Base-by-base conservation (phyloP, 495 filamentous ascomycete species). In the Aspergillus indologenus region DNA sequence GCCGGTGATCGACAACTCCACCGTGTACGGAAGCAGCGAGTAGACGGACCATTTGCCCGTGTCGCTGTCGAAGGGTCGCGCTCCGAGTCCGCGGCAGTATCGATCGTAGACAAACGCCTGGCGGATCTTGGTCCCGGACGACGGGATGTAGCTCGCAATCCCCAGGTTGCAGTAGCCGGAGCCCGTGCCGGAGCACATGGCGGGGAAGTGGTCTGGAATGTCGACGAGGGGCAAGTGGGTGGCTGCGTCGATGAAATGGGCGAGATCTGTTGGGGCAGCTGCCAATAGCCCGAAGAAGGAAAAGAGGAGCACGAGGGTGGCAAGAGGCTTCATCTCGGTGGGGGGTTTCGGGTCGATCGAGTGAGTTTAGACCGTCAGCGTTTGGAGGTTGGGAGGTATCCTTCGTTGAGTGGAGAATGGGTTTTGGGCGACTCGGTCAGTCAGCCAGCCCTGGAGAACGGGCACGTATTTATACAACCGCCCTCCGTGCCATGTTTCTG, bases 101-200 rank as follows among this genome's bases (percentile, higher is more conserved):
- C 48, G 21, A 19, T 51, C 48, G 24, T 51, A 51, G 15, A 51
- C 24, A 19, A 29, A 51, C 24, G 31, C 18, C 3, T 51, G 24
- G 12, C 48, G 48, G 23, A 51, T 17, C 24, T 26, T 51, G 48
- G 29, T 18, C 23, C 7, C 29, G 48, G 23, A 24, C 15, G 48
- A 51, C 9, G 48, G 48, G 2, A 29, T 18, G 48, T 51, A 51
- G 48, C 23, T 51, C 3, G 48, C 48, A 15, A 51, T 51, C 1
- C 48, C 48, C 12, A 51, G 22, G 17, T 51, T 51, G 48, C 48
- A 51, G 24, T 51, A 51, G 48, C 23, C 23, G 23, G 23, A 15
- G 21, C 48, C 48, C 5, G 48, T 51, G 48, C 19, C 19, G 4
- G 48, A 15, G 23, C 48, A 51, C 48, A 51, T 31, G n/a, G 29